Percentiles rank a stretch among this genome's conserved stretches.
Evolutionary conservation across 352 stramenopile species (phyloP).

Genomic region (Globisporangium recalcitrans): DNA sequence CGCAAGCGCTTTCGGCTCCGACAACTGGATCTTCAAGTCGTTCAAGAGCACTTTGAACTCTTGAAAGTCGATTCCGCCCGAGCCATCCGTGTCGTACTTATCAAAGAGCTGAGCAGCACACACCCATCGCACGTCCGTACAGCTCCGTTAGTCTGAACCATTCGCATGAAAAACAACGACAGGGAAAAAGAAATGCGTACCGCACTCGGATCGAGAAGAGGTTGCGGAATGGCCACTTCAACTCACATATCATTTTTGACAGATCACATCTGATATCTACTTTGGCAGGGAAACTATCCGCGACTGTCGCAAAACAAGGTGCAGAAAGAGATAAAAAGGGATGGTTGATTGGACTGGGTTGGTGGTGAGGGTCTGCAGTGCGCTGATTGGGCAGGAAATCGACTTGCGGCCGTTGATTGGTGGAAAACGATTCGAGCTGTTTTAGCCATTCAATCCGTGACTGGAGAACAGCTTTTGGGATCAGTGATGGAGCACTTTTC

Average conservation of each 20-base stretch:
- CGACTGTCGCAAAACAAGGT: background rate
- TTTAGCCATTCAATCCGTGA: constrained; percentile 52
- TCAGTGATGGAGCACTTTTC: constrained; percentile 39
- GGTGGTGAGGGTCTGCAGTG: background rate
- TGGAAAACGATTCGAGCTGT: constrained; percentile 30
- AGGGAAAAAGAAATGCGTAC: constrained; percentile 21
- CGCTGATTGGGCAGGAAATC: background rate
- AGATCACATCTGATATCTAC: background rate
- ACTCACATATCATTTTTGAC: background rate
- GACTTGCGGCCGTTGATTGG: constrained; percentile 22
- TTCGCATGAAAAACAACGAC: too few species aligned
- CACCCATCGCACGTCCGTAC: background rate
- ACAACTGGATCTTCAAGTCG: constrained; percentile 53
- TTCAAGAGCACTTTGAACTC: constrained; percentile 72
- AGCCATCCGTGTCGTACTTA: constrained; percentile 76
- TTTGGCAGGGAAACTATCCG: background rate
- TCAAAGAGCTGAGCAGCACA: constrained; percentile 54
- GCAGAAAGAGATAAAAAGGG: background rate
- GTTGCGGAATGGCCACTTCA: too few species aligned
- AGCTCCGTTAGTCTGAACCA: too few species aligned
- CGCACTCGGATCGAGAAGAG: constrained; percentile 39
- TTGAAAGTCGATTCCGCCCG: constrained; percentile 68
- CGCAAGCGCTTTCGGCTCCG: constrained; percentile 60
- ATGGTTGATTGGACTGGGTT: background rate
- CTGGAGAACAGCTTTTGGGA: constrained; percentile 12